Base-by-base conservation (phyloP, 2,329 filamentous ascomycete genomes). In the Myriosclerotinia scirpicola region DNA sequence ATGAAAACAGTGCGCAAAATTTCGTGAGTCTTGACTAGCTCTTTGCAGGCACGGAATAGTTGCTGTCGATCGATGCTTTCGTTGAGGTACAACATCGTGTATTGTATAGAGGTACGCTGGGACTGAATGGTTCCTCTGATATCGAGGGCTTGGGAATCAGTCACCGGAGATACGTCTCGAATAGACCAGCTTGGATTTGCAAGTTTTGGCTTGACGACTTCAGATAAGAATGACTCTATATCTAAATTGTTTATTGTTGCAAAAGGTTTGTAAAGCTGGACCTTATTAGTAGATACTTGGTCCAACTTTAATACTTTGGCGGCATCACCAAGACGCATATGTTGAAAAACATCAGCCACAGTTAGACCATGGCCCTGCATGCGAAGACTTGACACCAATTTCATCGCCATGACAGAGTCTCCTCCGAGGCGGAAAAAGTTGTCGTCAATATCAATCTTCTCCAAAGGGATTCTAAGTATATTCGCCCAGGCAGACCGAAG, bases 341-440 rank as follows among this genome's bases (percentile, higher is more conserved):
- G 77, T 53, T 76, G 75, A 17, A 81, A 81, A 50, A 80, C 77
- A 69, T 80, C 78, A 6, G 78, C 78, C 22, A 81, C 79, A 8
- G 78, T 79, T 60, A 81, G 72, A 36, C 74, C 73, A 61, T 80
- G 68, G 6, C 71, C 68, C 62, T 69, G 52, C 38, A 52, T 53
- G 26, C 73, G 70, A 55, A 71, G 64, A 36, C 60, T 76, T 40
- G 82, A 79, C 0, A 84, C 82, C 9, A 85, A 68, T 56, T 80
- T 82, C 75, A 80, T 81, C 0, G 78, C 77, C 22, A 71, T 56
- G 1, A 79, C 69, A 0, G 78, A 79, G 64, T 78, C 77, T 20
- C 78, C 78, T 15, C 77, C 77, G 0, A 79, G 70, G 5, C 71
- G 71, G 65, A 79, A 79, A 72, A 81, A 81, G 69, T 77, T 80